Evolutionary conservation across 139 green algal genomes (phyloP).

Genomic region (Pycnococcus provasolii): DNA sequence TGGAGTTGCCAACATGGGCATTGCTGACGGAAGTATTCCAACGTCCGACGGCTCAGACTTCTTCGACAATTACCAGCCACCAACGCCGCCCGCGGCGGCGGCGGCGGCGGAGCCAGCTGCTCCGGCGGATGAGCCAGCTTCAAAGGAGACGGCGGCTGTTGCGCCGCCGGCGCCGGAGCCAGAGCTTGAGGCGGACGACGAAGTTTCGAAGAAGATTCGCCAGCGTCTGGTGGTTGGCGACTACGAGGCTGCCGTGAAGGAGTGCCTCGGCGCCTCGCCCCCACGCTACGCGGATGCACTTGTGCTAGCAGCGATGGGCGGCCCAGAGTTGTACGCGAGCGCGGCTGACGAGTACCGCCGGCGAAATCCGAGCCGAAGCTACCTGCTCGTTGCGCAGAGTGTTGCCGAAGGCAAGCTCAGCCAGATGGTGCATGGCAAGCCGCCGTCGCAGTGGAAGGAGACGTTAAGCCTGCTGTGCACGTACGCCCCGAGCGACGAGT

Average conservation of each 20-base stretch:
- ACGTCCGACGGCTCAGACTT: slow-evolving; percentile 23
- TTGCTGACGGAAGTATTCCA: too few relatives aligned
- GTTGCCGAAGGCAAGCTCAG: slow-evolving; percentile 42
- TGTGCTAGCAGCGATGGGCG: slow-evolving; percentile 38
- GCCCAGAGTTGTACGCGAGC: slow-evolving; percentile 39
- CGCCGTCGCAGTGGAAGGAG: slow-evolving; percentile 73
- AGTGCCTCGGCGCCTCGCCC: slow-evolving; percentile 58
- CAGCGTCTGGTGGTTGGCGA: slow-evolving; percentile 80
- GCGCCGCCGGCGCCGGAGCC: neutral
- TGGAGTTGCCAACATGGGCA: too few relatives aligned
- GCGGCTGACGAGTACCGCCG: too few relatives aligned
- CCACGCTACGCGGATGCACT: slow-evolving; percentile 79
- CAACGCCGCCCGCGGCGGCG: neutral
- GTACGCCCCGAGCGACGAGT: slow-evolving; percentile 48
- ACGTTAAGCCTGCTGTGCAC: slow-evolving; percentile 88
- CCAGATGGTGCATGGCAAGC: slow-evolving; percentile 62
- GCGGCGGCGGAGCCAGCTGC: slow-evolving; percentile 3
- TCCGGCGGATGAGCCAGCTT: neutral
- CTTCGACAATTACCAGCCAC: slow-evolving; percentile 26
- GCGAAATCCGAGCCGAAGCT: slow-evolving; percentile 39
- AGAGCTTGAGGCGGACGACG: slow-evolving; percentile 10
- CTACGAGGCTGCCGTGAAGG: slow-evolving; percentile 70
- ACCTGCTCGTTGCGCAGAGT: slow-evolving; percentile 52
- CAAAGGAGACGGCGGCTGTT: neutral
- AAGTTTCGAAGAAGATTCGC: slow-evolving; percentile 42